phyloP scores from a whole-genome alignment of 495 filamentous ascomycete species.

The Bombardia bombarda region DNA sequence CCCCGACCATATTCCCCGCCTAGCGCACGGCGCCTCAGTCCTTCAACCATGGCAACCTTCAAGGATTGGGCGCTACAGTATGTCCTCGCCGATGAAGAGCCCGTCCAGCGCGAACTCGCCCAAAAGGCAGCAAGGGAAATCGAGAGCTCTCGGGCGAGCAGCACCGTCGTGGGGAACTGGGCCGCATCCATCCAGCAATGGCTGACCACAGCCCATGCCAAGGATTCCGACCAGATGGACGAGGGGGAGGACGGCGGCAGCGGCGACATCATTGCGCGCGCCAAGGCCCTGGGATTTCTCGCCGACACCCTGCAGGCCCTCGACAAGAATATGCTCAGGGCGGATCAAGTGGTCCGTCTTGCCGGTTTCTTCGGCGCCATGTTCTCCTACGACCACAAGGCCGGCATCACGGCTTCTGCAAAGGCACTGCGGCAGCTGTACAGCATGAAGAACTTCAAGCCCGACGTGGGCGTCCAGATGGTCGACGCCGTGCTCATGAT shows the following conservation, averaged over 20 bases:
- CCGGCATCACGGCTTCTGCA: constrained; percentile 38
- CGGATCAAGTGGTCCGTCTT: constrained; percentile 35
- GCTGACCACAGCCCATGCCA: constrained; percentile 26
- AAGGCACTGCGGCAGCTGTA: constrained; percentile 37
- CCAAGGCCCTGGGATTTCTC: constrained; percentile 39
- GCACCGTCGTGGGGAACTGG: constrained; percentile 38
- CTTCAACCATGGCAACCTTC: constrained; percentile 33
- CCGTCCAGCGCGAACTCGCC: constrained; percentile 22
- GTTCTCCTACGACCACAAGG: constrained; percentile 43
- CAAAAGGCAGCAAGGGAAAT: constrained; percentile 37
- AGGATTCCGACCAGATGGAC: constrained; percentile 18
- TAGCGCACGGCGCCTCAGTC: background rate
- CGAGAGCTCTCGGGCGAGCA: constrained; percentile 31
- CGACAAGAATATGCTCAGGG: constrained; percentile 24
- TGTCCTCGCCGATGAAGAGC: constrained; percentile 38
- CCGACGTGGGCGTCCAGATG: constrained; percentile 31
- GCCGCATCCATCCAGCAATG: constrained; percentile 40
- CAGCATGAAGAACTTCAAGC: constrained; percentile 38
- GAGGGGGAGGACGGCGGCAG: constrained; percentile 27
- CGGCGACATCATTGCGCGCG: constrained; percentile 34
- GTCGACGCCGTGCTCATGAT: constrained; percentile 33
- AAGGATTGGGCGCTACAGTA: constrained; percentile 40
- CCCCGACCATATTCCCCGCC: too few species aligned
- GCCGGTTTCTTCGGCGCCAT: constrained; percentile 42
- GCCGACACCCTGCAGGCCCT: constrained; percentile 35